Evolutionary conservation across 140 eudicot genomes (phyloP).

Genomic region (Cichorium intybus): DNA sequence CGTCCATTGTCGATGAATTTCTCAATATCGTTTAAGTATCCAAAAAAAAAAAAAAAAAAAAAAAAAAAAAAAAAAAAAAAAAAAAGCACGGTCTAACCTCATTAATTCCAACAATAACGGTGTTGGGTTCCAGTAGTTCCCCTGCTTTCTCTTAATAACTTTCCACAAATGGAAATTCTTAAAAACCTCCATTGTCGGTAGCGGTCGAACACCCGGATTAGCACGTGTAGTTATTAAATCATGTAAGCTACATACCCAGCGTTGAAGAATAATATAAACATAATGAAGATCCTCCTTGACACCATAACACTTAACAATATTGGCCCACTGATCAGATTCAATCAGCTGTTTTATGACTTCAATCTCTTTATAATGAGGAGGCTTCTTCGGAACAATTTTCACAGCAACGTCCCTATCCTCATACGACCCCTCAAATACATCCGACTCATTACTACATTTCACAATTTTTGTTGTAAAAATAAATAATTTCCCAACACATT

Average conservation of each 20-base stretch:
- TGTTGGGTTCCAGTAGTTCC: conserved; percentile 92
- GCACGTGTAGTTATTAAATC: conserved; percentile 48
- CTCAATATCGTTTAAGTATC: too few relatives aligned
- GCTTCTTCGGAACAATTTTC: conserved; percentile 69
- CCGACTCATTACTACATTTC: conserved; percentile 84
- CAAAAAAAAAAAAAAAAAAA: too few relatives aligned
- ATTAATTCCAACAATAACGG: conserved; percentile 64
- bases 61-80: too few relatives aligned
- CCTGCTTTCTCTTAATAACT: too few relatives aligned
- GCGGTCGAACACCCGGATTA: conserved; percentile 27
- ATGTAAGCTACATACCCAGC: conserved; percentile 68
- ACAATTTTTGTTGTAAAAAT: conserved; percentile 66
- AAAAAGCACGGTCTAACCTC: too few relatives aligned
- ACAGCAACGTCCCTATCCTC: conserved; percentile 90
- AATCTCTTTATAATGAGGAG: conserved; percentile 75
- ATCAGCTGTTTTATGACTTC: conserved; percentile 86
- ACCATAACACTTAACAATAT: conserved; percentile 81
- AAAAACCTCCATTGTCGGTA: conserved; percentile 10
- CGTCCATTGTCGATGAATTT: too few relatives aligned
- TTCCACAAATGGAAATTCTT: conserved; percentile 59
- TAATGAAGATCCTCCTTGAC: conserved; percentile 81
- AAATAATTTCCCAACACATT: conserved; percentile 62
- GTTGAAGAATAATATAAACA: conserved; percentile 75
- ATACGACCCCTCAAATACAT: conserved; percentile 74
- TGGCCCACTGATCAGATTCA: conserved; percentile 86